Evolutionary conservation across 208 protist genomes (phyloP).

Genomic region (Wallacemonas rigidus): DNA sequence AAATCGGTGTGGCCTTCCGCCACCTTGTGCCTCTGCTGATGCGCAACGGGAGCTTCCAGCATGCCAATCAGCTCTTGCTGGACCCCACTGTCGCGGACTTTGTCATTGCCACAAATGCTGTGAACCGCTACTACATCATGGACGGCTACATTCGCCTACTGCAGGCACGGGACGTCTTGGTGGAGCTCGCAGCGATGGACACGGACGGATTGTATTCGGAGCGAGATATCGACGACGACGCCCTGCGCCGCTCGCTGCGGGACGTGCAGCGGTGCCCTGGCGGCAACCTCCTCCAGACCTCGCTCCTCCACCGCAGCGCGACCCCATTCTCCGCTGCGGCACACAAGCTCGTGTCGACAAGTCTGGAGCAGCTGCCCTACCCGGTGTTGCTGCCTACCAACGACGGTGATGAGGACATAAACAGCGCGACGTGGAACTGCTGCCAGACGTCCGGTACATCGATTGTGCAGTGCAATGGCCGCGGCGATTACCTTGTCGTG

Average conservation of each 20-base stretch:
- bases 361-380: slow-evolving; percentile 41
- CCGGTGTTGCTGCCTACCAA: slow-evolving; percentile 67
- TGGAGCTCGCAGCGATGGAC: slow-evolving; percentile 41
- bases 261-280: slow-evolving; percentile 50
- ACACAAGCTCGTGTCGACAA: slow-evolving; percentile 4
- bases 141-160: slow-evolving; percentile 76
- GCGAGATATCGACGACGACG: slow-evolving; percentile 34
- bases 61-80: slow-evolving; percentile 41
- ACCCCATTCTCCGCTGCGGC: slow-evolving; percentile 49
- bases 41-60: slow-evolving; percentile 67
- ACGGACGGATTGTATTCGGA: slow-evolving; percentile 29
- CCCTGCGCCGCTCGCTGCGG: slow-evolving; percentile 42
- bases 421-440: slow-evolving; percentile 30
- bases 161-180: slow-evolving; percentile 48
- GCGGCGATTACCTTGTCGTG: slow-evolving; percentile 57
- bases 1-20: slow-evolving; percentile 63
- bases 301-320: slow-evolving; percentile 47
- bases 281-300: slow-evolving; percentile 64
- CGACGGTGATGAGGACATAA: slow-evolving; percentile 50
- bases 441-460: slow-evolving; percentile 15
- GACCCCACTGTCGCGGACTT: slow-evolving; percentile 60
- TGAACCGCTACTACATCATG: slow-evolving; percentile 49
- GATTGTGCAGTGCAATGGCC: slow-evolving; percentile 46
- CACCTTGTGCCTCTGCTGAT: slow-evolving; percentile 69
- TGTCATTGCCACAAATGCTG: slow-evolving; percentile 34